phyloP scores from a whole-genome alignment of 345 rosid genomes.

The Lenwebbia sp. region DNA sequence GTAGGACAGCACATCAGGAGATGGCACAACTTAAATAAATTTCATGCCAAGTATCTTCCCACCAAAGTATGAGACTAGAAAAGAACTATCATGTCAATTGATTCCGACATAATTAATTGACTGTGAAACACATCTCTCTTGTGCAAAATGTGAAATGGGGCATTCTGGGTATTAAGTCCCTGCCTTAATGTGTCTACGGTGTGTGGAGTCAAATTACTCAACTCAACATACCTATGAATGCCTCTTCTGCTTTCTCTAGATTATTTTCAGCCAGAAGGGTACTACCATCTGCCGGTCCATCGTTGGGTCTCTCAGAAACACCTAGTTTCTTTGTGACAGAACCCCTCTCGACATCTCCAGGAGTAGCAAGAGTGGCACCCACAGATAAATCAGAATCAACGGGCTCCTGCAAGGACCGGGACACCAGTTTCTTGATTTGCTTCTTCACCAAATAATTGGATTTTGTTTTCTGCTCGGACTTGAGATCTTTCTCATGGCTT shows the following conservation, averaged over 20 bases:
- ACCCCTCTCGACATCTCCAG: conserved; percentile 37
- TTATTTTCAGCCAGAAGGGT: conserved; percentile 28
- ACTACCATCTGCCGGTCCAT: conserved; percentile 36
- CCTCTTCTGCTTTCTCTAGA: conserved; percentile 64
- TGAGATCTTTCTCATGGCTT: conserved; percentile 38
- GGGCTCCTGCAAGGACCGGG: conserved; percentile 33
- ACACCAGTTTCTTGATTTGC: conserved; percentile 45
- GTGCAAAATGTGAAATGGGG: neutral
- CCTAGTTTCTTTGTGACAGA: conserved; percentile 27
- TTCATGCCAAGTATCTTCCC: neutral
- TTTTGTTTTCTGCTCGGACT: conserved; percentile 35
- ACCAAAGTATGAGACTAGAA: neutral
- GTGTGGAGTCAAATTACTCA: neutral
- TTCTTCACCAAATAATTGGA: conserved; percentile 32
- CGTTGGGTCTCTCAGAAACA: conserved; percentile 36
- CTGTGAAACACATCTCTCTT: neutral
- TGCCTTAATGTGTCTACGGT: neutral
- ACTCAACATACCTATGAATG: conserved; percentile 38
- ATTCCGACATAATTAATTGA: neutral
- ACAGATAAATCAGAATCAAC: conserved; percentile 53
- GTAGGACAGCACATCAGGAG: neutral
- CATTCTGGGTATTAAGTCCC: neutral
- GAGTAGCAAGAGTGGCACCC: conserved; percentile 47
- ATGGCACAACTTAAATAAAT: neutral
- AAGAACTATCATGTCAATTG: neutral